phyloP scores from a whole-genome alignment of 352 stramenopile genomes.

The Paralagenidium karlingii region DNA sequence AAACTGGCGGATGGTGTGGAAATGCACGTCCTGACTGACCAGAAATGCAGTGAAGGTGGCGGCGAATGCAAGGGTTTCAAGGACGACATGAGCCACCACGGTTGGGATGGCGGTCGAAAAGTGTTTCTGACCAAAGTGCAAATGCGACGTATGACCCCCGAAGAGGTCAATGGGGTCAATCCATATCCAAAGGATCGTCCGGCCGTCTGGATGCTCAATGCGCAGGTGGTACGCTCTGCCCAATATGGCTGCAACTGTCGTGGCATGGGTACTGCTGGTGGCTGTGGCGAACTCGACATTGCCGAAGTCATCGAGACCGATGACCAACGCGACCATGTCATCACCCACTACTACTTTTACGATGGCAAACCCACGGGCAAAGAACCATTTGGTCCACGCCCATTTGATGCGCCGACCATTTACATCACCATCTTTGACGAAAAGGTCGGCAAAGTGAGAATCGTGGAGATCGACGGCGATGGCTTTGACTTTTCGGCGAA shows the following conservation, averaged over 20 bases:
- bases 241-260: slow-evolving; percentile 65
- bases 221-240: slow-evolving; percentile 28
- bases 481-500: slow-evolving; percentile 8
- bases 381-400: slow-evolving; percentile 19
- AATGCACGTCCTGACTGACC: slow-evolving; percentile 59
- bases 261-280: slow-evolving; percentile 26
- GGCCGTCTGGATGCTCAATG: slow-evolving; percentile 50
- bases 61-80: slow-evolving; percentile 2
- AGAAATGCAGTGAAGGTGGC: background rate
- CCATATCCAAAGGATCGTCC: slow-evolving; percentile 28
- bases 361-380: slow-evolving; percentile 2
- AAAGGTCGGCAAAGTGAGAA: slow-evolving; percentile 18
- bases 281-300: slow-evolving; percentile 23
- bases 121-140: slow-evolving; percentile 51
- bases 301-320: background rate
- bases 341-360: slow-evolving; percentile 1
- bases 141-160: slow-evolving; percentile 29
- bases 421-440: slow-evolving; percentile 27
- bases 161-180: slow-evolving; percentile 13
- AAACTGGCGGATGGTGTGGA: slow-evolving; percentile 40
- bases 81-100: slow-evolving; percentile 28
- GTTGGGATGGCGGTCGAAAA: slow-evolving; percentile 47
- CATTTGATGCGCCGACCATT: slow-evolving; percentile 9
- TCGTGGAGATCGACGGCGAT: slow-evolving; percentile 16
- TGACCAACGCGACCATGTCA: background rate